Evolutionary conservation across 257 asterid genomes (phyloP), one percentile per base, ranked within the genome.

Genomic region (Fraxinus anomala): DNA sequence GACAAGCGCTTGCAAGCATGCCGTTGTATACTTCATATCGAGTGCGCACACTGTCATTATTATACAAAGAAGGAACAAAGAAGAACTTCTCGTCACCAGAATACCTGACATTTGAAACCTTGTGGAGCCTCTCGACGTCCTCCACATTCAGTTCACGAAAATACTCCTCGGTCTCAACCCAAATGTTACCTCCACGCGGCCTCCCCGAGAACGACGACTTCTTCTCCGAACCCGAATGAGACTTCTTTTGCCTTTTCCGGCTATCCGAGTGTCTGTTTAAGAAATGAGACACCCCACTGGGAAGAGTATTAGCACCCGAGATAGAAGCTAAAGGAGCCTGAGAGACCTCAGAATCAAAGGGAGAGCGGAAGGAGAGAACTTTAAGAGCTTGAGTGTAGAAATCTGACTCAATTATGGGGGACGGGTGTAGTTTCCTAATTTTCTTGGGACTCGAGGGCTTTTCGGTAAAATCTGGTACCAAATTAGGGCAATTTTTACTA

Each of bases 101-200:
- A 77, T 79, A 82, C 83, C 83, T 77, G 6, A 74, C 77, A 67
- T 77, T 75, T 12, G 94, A 83, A 75, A 84, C 74, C 79, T 79
- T 67, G 54, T 81, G 79, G 72, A 92, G 88, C 85, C 82, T 88
- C 76, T 89, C 97, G 5, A 96, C 74, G 78, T 96, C 99, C 67
- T 83, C 92, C 49, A 76, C 85, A 13, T 79, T 76, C 81, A 93
- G 74, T 70, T 87, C 96, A 3, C 99, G 91, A 76, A 96, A 93
- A 81, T 87, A 96, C 69, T 91, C 98, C 83, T 93, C 97, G 0
- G 89, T 86, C 78, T 91, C 92, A 72, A 51, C 80, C 99, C 99
- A 96, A 59, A 96, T 70, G 78, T 36, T 90, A 39, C 83, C 73
- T 34, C 83, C 95, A 33, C 91, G 87, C 0, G 86, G 83, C 83